These are phyloP conservation scores for Hyphopichia burtonii DNA, from an alignment of 1,139 yeast species.

Conservation along the genomic window DNA sequence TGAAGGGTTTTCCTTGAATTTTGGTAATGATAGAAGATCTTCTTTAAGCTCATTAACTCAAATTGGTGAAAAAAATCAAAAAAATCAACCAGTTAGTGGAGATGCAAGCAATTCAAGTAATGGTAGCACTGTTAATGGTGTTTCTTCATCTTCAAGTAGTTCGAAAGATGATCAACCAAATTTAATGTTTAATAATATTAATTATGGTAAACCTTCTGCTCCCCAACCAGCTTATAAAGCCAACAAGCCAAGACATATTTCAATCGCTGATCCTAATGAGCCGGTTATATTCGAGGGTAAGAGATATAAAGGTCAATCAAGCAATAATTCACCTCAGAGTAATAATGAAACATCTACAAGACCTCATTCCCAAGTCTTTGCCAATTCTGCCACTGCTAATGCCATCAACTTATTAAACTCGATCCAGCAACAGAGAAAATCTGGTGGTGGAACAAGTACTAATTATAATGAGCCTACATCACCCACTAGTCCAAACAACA, in stretches of 20 bases:
- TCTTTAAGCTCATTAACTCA: constrained; percentile 5
- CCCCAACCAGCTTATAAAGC: constrained; percentile 1
- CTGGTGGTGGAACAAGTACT: no score
- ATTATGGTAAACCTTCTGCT: background rate
- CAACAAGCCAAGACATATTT: constrained; percentile 1
- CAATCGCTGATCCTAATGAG: constrained; percentile 5
- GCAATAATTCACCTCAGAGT: constrained; percentile 3
- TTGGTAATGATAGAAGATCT: constrained; percentile 9
- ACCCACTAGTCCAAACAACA: background rate
- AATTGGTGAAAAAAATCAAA: constrained; percentile 5
- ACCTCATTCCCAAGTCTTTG: constrained; percentile 3
- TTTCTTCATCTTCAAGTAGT: constrained; percentile 12
- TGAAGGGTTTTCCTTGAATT: constrained; percentile 31
- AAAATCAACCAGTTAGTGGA: constrained; percentile 7
- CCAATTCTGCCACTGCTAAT: constrained; percentile 4
- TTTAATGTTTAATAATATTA: background rate
- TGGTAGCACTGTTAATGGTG: constrained; percentile 8
- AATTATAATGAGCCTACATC: constrained; percentile 1
- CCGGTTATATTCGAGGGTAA: constrained; percentile 6
- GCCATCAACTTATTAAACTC: constrained; percentile 4
- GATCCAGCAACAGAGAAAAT: constrained; percentile 2
- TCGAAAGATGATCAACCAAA: background rate
- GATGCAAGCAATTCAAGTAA: constrained; percentile 9
- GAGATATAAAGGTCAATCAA: background rate
- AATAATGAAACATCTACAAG: constrained; percentile 1